Percentiles rank a stretch among this genome's conserved stretches.
phyloP scores from a whole-genome alignment of 1,284 basidiomycete species.

The Leccinum solheimii region DNA sequence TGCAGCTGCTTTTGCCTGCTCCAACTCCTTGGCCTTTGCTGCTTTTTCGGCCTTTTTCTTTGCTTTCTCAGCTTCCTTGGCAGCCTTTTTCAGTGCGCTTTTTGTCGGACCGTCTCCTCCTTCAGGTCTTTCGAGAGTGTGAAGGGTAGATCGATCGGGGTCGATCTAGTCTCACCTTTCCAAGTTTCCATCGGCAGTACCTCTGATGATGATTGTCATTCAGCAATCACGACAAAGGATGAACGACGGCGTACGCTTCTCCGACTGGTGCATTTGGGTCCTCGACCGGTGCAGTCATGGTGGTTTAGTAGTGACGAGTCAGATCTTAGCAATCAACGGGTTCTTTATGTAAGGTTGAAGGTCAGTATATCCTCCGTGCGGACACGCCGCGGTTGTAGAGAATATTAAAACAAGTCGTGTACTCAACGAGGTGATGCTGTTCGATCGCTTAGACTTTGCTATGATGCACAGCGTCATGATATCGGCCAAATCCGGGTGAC shows the following conservation, averaged over 20 bases:
- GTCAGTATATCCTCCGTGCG: background rate
- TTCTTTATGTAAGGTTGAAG: background rate
- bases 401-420: no score
- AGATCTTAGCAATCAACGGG: conserved; percentile 27
- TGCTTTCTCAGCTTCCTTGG: conserved; percentile 91
- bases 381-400: background rate
- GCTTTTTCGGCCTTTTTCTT: conserved; percentile 86
- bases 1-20: conserved; percentile 73
- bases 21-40: conserved; percentile 67
- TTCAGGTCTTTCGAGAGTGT: conserved; percentile 26
- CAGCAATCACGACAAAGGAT: background rate
- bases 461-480: conserved; percentile 1
- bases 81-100: conserved; percentile 90
- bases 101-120: conserved; percentile 67
- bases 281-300: conserved; percentile 18
- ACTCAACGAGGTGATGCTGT: background rate
- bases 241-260: conserved; percentile 13
- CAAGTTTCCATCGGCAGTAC: conserved; percentile 8
- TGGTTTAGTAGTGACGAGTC: background rate
- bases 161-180: conserved; percentile 14
- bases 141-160: conserved; percentile 2
- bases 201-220: conserved; percentile 12
- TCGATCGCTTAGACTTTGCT: no score
- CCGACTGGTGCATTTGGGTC: conserved; percentile 2
- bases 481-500: conserved; percentile 18